Conservation (phyloP, 2,329 filamentous ascomycete genomes). For the Pseudocercospora eumusae region DNA sequence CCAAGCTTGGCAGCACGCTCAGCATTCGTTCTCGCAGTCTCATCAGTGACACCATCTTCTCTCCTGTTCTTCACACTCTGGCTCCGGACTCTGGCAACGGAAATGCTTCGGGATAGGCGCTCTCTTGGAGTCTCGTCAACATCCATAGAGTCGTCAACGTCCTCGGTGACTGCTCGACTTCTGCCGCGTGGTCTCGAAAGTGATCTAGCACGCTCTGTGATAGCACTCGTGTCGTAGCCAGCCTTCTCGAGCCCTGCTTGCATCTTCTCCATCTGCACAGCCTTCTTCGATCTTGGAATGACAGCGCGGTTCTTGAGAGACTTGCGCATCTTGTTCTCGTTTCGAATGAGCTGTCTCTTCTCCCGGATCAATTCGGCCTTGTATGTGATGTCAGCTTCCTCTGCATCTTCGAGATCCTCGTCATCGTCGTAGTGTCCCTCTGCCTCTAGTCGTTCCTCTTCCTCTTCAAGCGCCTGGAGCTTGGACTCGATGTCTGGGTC, state of each 20-base stretch:
- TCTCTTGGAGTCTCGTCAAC: slow-evolving; percentile 46
- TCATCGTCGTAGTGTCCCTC: slow-evolving; percentile 88
- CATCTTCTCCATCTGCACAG: slow-evolving; percentile 84
- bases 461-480: slow-evolving; percentile 86
- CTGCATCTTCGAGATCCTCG: slow-evolving; percentile 79
- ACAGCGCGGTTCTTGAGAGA: slow-evolving; percentile 94
- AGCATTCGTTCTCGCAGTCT: slow-evolving; percentile 69
- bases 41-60: slow-evolving; percentile 74
- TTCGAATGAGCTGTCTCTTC: slow-evolving; percentile 88
- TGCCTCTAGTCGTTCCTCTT: slow-evolving; percentile 87
- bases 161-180: slow-evolving; percentile 58
- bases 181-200: slow-evolving; percentile 71
- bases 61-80: slow-evolving; percentile 67
- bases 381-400: slow-evolving; percentile 81
- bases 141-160: slow-evolving; percentile 71
- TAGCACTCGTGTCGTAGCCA: slow-evolving; percentile 77
- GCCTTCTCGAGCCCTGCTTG: slow-evolving; percentile 81
- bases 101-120: slow-evolving; percentile 54
- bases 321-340: slow-evolving; percentile 94
- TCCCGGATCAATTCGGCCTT: slow-evolving; percentile 96
- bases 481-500: slow-evolving; percentile 96
- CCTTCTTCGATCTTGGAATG: slow-evolving; percentile 79
- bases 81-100: slow-evolving; percentile 68
- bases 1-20: slow-evolving; percentile 83
- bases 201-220: slow-evolving; percentile 71